Percentiles rank a stretch among this genome's conserved stretches.
Conservation (phyloP, 495 filamentous ascomycete genomes). For the Hypomontagnella monticulosa region DNA sequence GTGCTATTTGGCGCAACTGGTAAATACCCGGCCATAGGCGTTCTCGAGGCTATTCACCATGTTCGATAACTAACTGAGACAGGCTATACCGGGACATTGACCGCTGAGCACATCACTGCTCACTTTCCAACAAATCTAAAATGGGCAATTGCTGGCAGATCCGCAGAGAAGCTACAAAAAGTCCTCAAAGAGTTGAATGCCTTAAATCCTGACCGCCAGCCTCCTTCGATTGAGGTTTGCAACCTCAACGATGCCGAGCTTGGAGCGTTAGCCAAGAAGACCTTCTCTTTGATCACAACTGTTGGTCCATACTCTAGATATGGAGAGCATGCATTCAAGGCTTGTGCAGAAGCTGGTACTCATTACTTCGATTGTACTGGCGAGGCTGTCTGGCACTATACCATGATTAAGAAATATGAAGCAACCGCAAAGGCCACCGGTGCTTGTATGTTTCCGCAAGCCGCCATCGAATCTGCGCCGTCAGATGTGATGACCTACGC, state of each 20-base stretch:
- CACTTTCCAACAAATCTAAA: slow-evolving; percentile 79
- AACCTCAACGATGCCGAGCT: slow-evolving; percentile 72
- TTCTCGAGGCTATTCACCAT: slow-evolving; percentile 1
- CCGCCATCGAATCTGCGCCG: slow-evolving; percentile 86
- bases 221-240: slow-evolving; percentile 49
- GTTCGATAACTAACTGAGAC: slow-evolving; percentile 45
- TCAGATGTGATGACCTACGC: slow-evolving; percentile 81
- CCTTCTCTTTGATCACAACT: slow-evolving; percentile 80
- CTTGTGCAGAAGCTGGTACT: slow-evolving; percentile 88
- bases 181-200: slow-evolving; percentile 71
- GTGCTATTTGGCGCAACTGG: slow-evolving; percentile 79
- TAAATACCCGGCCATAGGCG: slow-evolving; percentile 26
- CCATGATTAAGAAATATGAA: slow-evolving; percentile 85
- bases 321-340: slow-evolving; percentile 82
- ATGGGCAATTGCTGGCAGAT: slow-evolving; percentile 92
- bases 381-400: slow-evolving; percentile 80
- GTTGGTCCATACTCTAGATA: slow-evolving; percentile 85
- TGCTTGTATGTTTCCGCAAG: slow-evolving; percentile 86
- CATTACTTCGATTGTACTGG: slow-evolving; percentile 94
- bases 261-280: slow-evolving; percentile 74
- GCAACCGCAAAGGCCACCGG: slow-evolving; percentile 75
- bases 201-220: slow-evolving; percentile 73
- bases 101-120: slow-evolving; percentile 78
- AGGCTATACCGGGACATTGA: slow-evolving; percentile 86
- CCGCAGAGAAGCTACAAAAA: slow-evolving; percentile 72